Evolutionary conservation across 73 alveolate genomes (phyloP).

Genomic region (Breviolum minutum): DNA sequence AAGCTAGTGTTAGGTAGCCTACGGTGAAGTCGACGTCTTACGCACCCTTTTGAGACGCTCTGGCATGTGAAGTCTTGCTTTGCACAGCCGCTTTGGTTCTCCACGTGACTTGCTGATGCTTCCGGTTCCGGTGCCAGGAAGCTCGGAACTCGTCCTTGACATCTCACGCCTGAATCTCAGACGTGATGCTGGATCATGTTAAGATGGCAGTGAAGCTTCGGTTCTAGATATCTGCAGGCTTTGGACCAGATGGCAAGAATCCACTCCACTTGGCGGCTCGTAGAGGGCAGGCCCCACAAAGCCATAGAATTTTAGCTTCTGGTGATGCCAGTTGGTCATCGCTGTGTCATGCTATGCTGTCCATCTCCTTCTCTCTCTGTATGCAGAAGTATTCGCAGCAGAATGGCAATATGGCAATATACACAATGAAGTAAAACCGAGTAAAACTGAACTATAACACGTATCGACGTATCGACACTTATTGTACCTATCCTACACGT

Average conservation of each 20-base stretch:
- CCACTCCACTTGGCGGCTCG: slow-evolving; percentile 87
- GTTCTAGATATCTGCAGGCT: background rate
- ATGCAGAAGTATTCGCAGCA: too few relatives aligned
- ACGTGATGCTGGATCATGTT: background rate
- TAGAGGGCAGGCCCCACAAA: slow-evolving; percentile 51
- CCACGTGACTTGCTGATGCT: too few relatives aligned
- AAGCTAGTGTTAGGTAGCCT: slow-evolving; percentile 43
- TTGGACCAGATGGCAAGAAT: slow-evolving; percentile 85
- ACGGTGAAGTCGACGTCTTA: slow-evolving; percentile 82
- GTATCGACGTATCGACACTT: background rate
- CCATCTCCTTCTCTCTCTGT: too few relatives aligned
- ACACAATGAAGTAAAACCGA: too few relatives aligned
- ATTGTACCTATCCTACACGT: background rate
- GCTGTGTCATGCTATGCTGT: background rate
- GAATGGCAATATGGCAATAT: too few relatives aligned
- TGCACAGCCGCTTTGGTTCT: too few relatives aligned
- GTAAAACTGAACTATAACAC: too few relatives aligned
- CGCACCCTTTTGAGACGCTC: slow-evolving; percentile 39
- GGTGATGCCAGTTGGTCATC: too few relatives aligned
- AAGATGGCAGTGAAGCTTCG: background rate
- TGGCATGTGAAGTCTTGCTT: background rate
- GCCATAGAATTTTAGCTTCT: too few relatives aligned
- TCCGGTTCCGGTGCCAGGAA: slow-evolving; percentile 31
- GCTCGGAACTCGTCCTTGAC: slow-evolving; percentile 81
- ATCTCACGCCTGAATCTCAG: slow-evolving; percentile 48